Evolutionary conservation across 805 yeast genomes (phyloP).

Genomic region (Kazachstania psychrophila): DNA sequence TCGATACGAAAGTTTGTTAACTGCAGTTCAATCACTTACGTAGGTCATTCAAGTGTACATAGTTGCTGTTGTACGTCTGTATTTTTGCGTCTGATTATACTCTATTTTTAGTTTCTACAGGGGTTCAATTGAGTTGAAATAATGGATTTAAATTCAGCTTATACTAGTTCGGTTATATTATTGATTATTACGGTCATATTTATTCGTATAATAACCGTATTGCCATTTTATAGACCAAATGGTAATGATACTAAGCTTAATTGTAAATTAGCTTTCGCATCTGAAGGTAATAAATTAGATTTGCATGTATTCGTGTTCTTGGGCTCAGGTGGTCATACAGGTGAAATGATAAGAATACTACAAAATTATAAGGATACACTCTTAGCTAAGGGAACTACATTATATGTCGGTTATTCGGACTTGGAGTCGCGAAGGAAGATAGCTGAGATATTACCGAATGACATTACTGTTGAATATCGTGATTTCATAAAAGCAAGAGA

Average conservation of each 20-base stretch:
- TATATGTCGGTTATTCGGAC: slow-evolving; percentile 26
- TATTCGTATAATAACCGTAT: slow-evolving; percentile 11
- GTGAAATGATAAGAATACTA: slow-evolving; percentile 79
- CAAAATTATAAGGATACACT: slow-evolving; percentile 33
- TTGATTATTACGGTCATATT: slow-evolving; percentile 7
- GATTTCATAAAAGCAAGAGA: slow-evolving; percentile 29
- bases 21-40: too few species aligned
- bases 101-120: too few species aligned
- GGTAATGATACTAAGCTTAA: background rate
- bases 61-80: too few species aligned
- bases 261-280: background rate
- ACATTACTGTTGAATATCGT: slow-evolving; percentile 13
- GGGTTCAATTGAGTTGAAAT: background rate
- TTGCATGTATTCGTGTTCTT: slow-evolving; percentile 48
- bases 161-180: slow-evolving; percentile 2
- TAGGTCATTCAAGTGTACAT: too few species aligned
- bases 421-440: slow-evolving; percentile 32
- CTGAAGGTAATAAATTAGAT: background rate
- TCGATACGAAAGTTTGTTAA: too few species aligned
- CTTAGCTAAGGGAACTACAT: slow-evolving; percentile 39
- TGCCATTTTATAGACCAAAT: slow-evolving; percentile 14
- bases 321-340: slow-evolving; percentile 97
- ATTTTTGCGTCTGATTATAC: too few species aligned
- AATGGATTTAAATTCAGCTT: slow-evolving; percentile 1
- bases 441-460: slow-evolving; percentile 21